phyloP scores from a whole-genome alignment of 2,329 filamentous ascomycete genomes.

The Amauroascus niger region DNA sequence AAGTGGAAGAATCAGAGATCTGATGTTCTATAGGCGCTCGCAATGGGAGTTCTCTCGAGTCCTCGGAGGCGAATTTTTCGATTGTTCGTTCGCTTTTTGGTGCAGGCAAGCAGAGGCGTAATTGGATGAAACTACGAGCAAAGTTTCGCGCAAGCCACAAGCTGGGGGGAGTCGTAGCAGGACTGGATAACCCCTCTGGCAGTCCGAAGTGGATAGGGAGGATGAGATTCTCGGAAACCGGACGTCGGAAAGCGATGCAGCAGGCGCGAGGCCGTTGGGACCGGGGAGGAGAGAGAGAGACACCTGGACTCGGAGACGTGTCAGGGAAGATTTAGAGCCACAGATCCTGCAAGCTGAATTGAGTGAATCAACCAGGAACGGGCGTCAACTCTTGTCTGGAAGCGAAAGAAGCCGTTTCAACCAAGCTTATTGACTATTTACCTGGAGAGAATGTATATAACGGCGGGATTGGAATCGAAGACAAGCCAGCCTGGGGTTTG shows the following conservation, averaged over 20 bases:
- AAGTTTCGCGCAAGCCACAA: slow-evolving; percentile 6
- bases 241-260: background rate
- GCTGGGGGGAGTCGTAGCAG: background rate
- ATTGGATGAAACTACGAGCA: background rate
- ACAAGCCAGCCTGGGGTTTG: background rate
- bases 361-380: background rate
- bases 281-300: background rate
- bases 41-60: background rate
- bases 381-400: background rate
- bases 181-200: too few species aligned
- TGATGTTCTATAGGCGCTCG: background rate
- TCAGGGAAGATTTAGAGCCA: background rate
- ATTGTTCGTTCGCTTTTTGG: background rate
- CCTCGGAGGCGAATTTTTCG: too few species aligned
- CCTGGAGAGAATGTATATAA: too few species aligned
- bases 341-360: background rate
- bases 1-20: background rate
- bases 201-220: too few species aligned
- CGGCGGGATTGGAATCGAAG: background rate
- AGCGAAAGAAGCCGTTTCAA: background rate
- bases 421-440: background rate
- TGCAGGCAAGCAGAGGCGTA: background rate
- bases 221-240: too few species aligned
- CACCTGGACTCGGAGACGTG: background rate
- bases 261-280: background rate